Percentiles rank a stretch among this genome's conserved stretches.
Evolutionary conservation across 352 stramenopile species (phyloP).

Genomic region (Globisporangium cystogenes): DNA sequence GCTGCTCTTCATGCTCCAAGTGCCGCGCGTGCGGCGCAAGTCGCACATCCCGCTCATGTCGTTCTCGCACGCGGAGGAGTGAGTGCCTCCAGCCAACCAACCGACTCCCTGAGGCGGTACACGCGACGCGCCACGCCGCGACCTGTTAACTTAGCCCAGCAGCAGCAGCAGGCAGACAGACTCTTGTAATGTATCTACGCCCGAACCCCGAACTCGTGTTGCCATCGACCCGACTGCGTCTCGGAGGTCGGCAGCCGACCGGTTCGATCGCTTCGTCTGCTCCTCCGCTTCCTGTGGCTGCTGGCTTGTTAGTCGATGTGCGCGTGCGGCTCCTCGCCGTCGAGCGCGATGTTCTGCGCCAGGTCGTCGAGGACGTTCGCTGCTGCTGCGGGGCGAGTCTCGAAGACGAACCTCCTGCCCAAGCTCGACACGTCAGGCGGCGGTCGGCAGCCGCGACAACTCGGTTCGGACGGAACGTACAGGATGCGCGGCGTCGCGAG

Average conservation of each 20-base stretch:
- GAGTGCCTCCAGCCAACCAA: neutral
- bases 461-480: conserved; percentile 30
- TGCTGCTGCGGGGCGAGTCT: conserved; percentile 38
- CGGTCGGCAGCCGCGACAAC: conserved; percentile 4
- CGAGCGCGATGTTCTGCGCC: conserved; percentile 16
- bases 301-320: conserved; percentile 37
- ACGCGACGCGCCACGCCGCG: too few relatives aligned
- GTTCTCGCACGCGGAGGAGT: conserved; percentile 21
- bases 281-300: too few relatives aligned
- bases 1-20: conserved; percentile 60
- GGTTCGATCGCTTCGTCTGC: too few relatives aligned
- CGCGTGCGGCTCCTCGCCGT: conserved; percentile 23
- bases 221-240: too few relatives aligned
- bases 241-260: too few relatives aligned
- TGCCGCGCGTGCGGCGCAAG: conserved; percentile 42
- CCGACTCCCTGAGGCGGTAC: neutral
- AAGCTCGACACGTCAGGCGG: neutral
- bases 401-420: conserved; percentile 56
- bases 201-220: too few relatives aligned
- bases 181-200: neutral
- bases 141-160: neutral
- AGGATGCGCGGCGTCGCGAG: conserved; percentile 91
- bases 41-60: conserved; percentile 56
- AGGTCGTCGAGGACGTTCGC: conserved; percentile 39
- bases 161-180: neutral